Evolutionary conservation across 352 stramenopile genomes (phyloP).

Genomic region (Globisporangium camurandrum): DNA sequence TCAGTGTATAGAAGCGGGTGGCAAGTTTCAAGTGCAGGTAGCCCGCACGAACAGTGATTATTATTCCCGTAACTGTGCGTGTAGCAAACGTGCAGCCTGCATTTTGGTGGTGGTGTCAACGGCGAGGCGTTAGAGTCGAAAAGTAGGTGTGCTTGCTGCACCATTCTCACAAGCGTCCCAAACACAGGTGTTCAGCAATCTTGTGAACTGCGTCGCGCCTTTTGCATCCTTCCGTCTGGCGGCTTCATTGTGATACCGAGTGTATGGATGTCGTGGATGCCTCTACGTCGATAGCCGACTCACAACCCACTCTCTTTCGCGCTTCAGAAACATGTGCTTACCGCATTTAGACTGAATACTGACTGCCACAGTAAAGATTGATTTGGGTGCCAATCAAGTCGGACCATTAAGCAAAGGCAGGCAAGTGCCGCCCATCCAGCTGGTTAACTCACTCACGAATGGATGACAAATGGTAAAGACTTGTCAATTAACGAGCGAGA

Average conservation of each 20-base stretch:
- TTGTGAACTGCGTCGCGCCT: constrained; percentile 1
- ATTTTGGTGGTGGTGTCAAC: too few species aligned
- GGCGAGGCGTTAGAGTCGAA: too few species aligned
- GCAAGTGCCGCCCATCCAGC: constrained; percentile 6
- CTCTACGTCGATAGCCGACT: constrained; percentile 1
- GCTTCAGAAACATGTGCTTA: constrained; percentile 11
- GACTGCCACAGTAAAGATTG: not conserved
- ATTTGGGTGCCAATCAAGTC: not conserved
- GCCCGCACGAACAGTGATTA: too few species aligned
- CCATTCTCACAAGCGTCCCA: not conserved
- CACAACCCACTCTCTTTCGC: constrained; percentile 11
- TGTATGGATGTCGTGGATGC: not conserved
- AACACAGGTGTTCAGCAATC: constrained; percentile 8
- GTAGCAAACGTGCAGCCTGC: too few species aligned
- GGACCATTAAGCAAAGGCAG: constrained; percentile 9
- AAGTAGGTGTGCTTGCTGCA: too few species aligned
- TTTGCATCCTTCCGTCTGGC: constrained; percentile 9
- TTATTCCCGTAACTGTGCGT: too few species aligned
- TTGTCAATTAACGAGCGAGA: too few species aligned
- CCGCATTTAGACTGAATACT: too few species aligned
- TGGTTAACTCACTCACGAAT: constrained; percentile 1
- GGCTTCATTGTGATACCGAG: too few species aligned
- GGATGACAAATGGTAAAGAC: too few species aligned
- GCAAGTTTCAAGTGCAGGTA: too few species aligned
- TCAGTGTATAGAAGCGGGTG: too few species aligned